Percentiles rank a stretch among this genome's conserved stretches.
Conservation (phyloP, 225 moss, liverwort and hornwort genomes). For the Bryum argenteum region DNA sequence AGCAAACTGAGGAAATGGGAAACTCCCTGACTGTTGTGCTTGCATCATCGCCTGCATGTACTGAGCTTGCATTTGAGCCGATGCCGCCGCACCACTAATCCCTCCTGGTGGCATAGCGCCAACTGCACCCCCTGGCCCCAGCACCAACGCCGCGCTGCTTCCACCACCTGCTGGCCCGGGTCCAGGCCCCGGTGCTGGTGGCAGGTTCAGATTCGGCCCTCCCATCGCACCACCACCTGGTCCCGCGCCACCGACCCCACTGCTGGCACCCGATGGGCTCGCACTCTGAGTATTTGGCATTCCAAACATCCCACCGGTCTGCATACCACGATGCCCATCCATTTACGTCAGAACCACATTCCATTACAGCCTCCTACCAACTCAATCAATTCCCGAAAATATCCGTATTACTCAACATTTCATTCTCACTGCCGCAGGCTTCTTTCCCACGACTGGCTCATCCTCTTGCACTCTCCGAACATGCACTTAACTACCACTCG, state of each 20-base stretch:
- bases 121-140: conserved; percentile 43
- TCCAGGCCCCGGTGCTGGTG: conserved; percentile 43
- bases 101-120: conserved; percentile 31
- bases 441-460: too few relatives aligned
- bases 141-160: conserved; percentile 39
- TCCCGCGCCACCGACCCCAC: conserved; percentile 19
- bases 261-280: conserved; percentile 33
- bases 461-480: too few relatives aligned
- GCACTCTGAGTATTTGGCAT: conserved; percentile 51
- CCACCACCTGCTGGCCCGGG: conserved; percentile 19
- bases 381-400: too few relatives aligned
- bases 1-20: conserved; percentile 68
- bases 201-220: conserved; percentile 45
- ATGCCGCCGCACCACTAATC: conserved; percentile 47
- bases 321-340: background rate
- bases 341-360: too few relatives aligned
- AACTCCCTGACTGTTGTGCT: conserved; percentile 48
- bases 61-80: conserved; percentile 67
- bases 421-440: too few relatives aligned
- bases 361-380: too few relatives aligned
- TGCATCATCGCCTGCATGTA: conserved; percentile 85
- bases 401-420: too few relatives aligned
- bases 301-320: conserved; percentile 54
- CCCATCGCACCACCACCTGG: conserved; percentile 38
- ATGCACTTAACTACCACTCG: too few relatives aligned